Percentiles rank a stretch among this genome's conserved stretches.
Evolutionary conservation across 257 asterid genomes (phyloP).

Genomic region (Phtheirospermum japonicum): DNA sequence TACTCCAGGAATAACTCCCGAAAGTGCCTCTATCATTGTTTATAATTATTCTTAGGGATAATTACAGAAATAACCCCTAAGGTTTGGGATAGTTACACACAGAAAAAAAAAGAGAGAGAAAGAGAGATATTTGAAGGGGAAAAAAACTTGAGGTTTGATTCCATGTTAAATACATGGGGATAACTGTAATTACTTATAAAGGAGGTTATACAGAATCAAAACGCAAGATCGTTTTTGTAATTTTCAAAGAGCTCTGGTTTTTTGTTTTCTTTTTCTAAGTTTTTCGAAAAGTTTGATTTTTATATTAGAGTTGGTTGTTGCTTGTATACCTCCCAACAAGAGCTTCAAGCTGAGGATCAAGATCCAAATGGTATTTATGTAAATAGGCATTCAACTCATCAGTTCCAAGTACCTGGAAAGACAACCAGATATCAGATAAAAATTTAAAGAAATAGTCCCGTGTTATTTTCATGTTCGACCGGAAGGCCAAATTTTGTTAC

Average conservation of each 20-base stretch:
- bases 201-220: no score
- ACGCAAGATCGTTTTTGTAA: not conserved
- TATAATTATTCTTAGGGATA: no score
- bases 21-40: no score
- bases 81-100: no score
- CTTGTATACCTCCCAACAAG: slow-evolving; percentile 71
- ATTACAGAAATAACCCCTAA: no score
- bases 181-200: no score
- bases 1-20: no score
- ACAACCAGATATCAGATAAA: slow-evolving; percentile 26
- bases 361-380: slow-evolving; percentile 68
- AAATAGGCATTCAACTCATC: slow-evolving; percentile 82
- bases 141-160: no score
- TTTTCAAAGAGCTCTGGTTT: no score
- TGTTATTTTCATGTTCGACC: not conserved
- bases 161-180: no score
- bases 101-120: no score
- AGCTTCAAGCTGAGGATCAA: slow-evolving; percentile 79
- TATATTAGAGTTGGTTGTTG: slow-evolving; percentile 3
- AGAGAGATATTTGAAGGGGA: no score
- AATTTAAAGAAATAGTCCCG: not conserved
- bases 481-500: slow-evolving; percentile 32
- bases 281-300: not conserved
- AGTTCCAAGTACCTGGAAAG: slow-evolving; percentile 79
- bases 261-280: not conserved